phyloP scores from a whole-genome alignment of 352 stramenopile species.

The Sclerospora graminicola region DNA sequence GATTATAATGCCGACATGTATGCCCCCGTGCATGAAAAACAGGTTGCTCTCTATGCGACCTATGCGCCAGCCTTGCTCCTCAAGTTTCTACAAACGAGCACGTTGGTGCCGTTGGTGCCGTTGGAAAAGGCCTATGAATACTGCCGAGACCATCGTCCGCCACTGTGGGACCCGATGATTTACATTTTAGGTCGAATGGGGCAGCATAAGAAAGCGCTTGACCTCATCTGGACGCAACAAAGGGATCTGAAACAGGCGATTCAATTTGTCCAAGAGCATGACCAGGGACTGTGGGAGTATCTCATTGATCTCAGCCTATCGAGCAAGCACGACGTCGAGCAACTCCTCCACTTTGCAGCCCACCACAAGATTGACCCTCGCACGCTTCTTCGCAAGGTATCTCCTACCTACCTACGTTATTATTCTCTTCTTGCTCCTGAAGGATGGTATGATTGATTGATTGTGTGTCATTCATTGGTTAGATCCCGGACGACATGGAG shows the following conservation, averaged over 20 bases:
- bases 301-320: slow-evolving; percentile 73
- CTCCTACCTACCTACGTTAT: background rate
- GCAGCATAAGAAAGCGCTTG: slow-evolving; percentile 76
- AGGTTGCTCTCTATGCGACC: slow-evolving; percentile 67
- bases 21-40: slow-evolving; percentile 53
- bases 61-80: slow-evolving; percentile 54
- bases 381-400: slow-evolving; percentile 75
- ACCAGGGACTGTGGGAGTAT: slow-evolving; percentile 73
- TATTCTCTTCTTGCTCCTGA: no score
- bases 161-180: slow-evolving; percentile 81
- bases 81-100: slow-evolving; percentile 71
- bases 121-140: slow-evolving; percentile 81
- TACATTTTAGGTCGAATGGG: slow-evolving; percentile 82
- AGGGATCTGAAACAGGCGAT: slow-evolving; percentile 76
- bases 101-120: slow-evolving; percentile 76
- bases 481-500: slow-evolving; percentile 79
- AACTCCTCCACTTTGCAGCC: slow-evolving; percentile 56
- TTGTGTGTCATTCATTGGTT: background rate
- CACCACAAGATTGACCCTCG: slow-evolving; percentile 82
- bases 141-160: slow-evolving; percentile 58
- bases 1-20: slow-evolving; percentile 80
- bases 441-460: background rate
- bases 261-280: slow-evolving; percentile 73
- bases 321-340: slow-evolving; percentile 63
- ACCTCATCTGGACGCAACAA: slow-evolving; percentile 75